Evolutionary conservation across 2,329 filamentous ascomycete genomes (phyloP), one percentile per base, ranked within the genome.

Genomic region (Neonectria neomacrospora): DNA sequence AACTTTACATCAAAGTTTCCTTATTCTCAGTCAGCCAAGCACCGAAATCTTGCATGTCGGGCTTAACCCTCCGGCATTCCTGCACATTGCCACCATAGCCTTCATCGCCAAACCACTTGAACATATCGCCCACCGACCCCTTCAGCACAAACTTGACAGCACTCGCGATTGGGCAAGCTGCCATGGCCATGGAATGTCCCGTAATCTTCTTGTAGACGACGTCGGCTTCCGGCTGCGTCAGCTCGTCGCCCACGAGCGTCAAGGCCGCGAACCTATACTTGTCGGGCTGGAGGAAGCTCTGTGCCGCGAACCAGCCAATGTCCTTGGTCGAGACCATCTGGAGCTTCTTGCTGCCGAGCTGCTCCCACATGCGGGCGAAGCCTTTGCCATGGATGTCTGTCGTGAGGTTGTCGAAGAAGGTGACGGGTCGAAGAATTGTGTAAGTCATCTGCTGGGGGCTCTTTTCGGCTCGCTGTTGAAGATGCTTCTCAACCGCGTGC

Each of bases 351-450:
- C n/a, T 50, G 1, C 61, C 64, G 5, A 70, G 58, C 20, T 65
- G 64, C 54, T 65, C 64, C 66, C 66, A 70, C 66, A 67, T 75
- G 23, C 75, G 74, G 1, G 72, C 63, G 57, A 77, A 77, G 8
- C 74, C 74, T 9, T 69, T 72, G 51, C 74, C 75, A 2, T 75
- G 64, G n/a, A 78, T 62, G 45, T 74, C 72, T 12, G 71, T 58
- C 0, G 63, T 64, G n/a, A 77, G 58, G 70, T 83, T 83, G 1
- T 90, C 86, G 74, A 87, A 83, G 75, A 90, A 90, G 0, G 83
- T 84, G 0, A 84, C 82, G 0, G 87, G 87, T 0, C 86, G 81
- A 2, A 90, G 77, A 54, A 90, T 84, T 0, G 85, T 88, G 79
- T 83, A 90, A 2, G 76, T 77, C 84, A 87, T 86, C 0, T 69